Evolutionary conservation across 2,329 filamentous ascomycete genomes (phyloP).

Genomic region (Paracoccidioides lutzii): DNA sequence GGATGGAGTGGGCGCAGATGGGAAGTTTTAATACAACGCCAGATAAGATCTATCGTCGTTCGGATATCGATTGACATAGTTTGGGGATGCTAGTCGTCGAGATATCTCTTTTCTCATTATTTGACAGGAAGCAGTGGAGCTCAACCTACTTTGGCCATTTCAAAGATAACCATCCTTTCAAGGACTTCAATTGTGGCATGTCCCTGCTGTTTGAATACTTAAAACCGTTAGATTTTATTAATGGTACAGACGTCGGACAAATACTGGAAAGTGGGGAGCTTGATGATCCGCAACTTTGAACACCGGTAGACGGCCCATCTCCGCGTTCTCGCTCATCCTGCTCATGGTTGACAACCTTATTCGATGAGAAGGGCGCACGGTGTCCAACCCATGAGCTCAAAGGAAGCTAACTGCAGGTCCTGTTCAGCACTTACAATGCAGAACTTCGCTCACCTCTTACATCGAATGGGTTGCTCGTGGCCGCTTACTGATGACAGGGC

Average conservation of each 20-base stretch:
- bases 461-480: conserved; percentile 6
- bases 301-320: not conserved
- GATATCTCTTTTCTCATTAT: no score
- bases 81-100: no score
- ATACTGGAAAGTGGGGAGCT: not conserved
- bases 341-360: not conserved
- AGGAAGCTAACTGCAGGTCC: conserved; percentile 7
- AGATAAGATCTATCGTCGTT: no score
- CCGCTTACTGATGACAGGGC: conserved; percentile 5
- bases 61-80: no score
- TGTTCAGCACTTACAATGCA: conserved; percentile 5
- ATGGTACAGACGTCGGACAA: not conserved
- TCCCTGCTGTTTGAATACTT: not conserved
- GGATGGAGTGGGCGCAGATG: not conserved
- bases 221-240: not conserved
- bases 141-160: no score
- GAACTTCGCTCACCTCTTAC: conserved; percentile 5
- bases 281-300: not conserved
- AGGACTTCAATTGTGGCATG: no score
- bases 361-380: not conserved
- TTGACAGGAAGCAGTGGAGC: no score
- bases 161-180: no score
- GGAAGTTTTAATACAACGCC: not conserved
- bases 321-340: conserved; percentile 2
- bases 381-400: conserved; percentile 5